Base-by-base conservation (phyloP, 2,329 filamentous ascomycete species). In the Stagonosporopsis rhizophila region DNA sequence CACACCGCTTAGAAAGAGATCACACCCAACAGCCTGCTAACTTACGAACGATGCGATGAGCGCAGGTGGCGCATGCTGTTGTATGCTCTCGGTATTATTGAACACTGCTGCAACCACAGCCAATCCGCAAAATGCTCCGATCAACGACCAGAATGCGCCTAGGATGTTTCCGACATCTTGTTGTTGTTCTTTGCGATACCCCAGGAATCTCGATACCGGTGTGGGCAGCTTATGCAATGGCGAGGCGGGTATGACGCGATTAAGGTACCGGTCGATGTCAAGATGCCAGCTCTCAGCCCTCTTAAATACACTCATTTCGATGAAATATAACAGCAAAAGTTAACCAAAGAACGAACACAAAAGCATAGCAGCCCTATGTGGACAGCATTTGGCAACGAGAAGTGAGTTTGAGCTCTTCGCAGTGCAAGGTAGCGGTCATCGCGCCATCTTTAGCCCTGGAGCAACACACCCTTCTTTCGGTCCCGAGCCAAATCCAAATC, bases 221-320 rank as follows among this genome's bases (percentile, higher is more conserved):
- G 79, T 80, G 0, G 92, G 92, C 1, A 96, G 70, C 40, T 79
- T 77, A 25, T 83, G 78, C 72, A 91, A 83, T 64, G 84, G 85
- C 37, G 89, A 88, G 14, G 83, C 79, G 8, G 89, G 89, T 22
- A 96, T 70, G 58, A 86, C 81, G 2, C 83, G 89, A 72, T 94
- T 92, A 46, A 96, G 72, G 71, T 88, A 86, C n/a, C 77, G 78
- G 80, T 96, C 92, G 61, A 96, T 84, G 76, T 95, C 86, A 75
- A 96, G 86, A 68, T 88, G 81, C 61, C 71, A 74, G 8, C 59
- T 53, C 48, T 61, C 56, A 14, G 64, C 62, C 38, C 40, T 55
- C 15, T 42, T 53, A 15, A 62, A 56, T 3, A 57, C 52, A 50
- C 52, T 48, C 61, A 66, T 66, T 22, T 41, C 15, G 49, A 22